phyloP scores from a whole-genome alignment of 2,329 filamentous ascomycete species.

The Fusarium sp. region DNA sequence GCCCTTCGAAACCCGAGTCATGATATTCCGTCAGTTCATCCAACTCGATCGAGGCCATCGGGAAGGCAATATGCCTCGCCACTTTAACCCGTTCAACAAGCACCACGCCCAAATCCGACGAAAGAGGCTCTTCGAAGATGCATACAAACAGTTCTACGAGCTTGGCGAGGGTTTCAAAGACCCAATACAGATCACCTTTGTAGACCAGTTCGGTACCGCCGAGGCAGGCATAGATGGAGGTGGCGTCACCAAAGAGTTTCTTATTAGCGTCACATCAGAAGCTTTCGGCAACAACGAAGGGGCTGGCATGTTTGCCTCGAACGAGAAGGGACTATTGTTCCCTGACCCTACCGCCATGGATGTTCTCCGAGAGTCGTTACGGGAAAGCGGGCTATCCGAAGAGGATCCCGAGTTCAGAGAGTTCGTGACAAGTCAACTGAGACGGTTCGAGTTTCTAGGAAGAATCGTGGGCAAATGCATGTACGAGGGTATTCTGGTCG shows the following conservation, averaged over 20 bases:
- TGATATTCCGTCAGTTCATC: slow-evolving; percentile 96
- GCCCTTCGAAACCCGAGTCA: slow-evolving; percentile 89
- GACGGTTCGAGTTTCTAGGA: slow-evolving; percentile 89
- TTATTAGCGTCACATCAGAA: slow-evolving; percentile 88
- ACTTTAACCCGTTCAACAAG: slow-evolving; percentile 55
- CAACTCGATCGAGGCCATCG: slow-evolving; percentile 68
- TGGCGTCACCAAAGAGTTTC: slow-evolving; percentile 96
- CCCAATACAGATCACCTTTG: slow-evolving; percentile 95
- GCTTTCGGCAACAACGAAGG: slow-evolving; percentile 72
- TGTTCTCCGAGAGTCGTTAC: slow-evolving; percentile 70
- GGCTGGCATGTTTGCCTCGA: slow-evolving; percentile 79
- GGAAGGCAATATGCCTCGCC: slow-evolving; percentile 24
- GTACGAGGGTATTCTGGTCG: slow-evolving; percentile 95
- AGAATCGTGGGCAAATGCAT: slow-evolving; percentile 95
- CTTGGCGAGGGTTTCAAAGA: slow-evolving; percentile 89
- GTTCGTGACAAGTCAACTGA: slow-evolving; percentile 70
- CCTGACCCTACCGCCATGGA: slow-evolving; percentile 86
- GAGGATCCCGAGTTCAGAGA: slow-evolving; percentile 67
- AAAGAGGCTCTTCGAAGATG: slow-evolving; percentile 85
- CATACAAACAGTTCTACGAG: slow-evolving; percentile 83
- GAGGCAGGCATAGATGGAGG: slow-evolving; percentile 98
- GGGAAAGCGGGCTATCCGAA: slow-evolving; percentile 62
- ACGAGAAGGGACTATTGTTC: slow-evolving; percentile 87
- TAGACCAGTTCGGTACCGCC: slow-evolving; percentile 86
- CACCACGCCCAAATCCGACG: slow-evolving; percentile 86